These are phyloP conservation scores for Mycena metata DNA, from an alignment of 768 basidiomycete genomes.

Conservation along the genomic window DNA sequence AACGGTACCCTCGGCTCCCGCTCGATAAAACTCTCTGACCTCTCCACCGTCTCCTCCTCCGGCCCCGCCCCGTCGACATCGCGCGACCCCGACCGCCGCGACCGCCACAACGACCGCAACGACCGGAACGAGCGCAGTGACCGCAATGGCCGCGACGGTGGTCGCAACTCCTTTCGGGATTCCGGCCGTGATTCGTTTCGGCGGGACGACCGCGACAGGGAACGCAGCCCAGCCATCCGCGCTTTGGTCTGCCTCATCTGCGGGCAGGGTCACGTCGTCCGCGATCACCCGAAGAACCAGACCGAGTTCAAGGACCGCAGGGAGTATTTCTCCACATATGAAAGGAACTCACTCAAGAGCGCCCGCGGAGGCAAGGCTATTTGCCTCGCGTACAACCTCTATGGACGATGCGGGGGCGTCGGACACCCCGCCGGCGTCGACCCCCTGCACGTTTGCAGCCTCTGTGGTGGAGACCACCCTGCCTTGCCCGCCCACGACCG, in stretches of 20 bases:
- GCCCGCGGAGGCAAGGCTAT: neutral
- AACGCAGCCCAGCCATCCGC: too few species aligned
- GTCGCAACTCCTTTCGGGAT: neutral
- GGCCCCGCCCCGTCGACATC: neutral
- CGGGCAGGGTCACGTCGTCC: neutral
- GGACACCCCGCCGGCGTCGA: neutral
- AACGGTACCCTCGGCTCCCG: neutral
- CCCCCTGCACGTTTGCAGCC: slow-evolving; percentile 46
- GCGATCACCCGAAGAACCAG: neutral
- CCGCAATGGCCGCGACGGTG: neutral
- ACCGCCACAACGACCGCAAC: neutral
- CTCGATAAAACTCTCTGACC: neutral
- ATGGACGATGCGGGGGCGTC: neutral
- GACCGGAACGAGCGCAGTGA: neutral
- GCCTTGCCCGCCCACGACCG: slow-evolving; percentile 43
- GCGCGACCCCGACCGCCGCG: neutral
- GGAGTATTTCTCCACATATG: neutral
- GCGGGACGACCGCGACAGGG: too few species aligned
- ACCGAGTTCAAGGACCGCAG: neutral
- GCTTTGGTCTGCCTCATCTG: neutral
- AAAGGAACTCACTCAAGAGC: neutral
- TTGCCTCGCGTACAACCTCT: neutral
- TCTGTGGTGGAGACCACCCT: slow-evolving; percentile 46
- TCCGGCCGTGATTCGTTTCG: too few species aligned
- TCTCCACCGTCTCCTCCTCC: neutral